Evolutionary conservation across 2,329 filamentous ascomycete species (phyloP), one percentile per base, ranked within the genome.

Genomic region (Apiospora koreana): DNA sequence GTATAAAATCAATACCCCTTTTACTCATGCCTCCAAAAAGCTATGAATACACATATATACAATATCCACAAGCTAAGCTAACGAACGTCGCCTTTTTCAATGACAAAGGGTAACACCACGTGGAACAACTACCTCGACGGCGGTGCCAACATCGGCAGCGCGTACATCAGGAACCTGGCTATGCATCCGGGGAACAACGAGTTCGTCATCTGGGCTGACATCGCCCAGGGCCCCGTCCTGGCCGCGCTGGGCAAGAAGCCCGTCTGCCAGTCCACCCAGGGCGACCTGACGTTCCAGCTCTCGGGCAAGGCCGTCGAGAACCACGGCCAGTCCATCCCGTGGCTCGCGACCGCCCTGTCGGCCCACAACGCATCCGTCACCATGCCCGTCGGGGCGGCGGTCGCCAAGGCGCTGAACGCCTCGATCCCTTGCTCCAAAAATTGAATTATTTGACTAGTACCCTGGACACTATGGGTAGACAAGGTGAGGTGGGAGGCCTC

Each of bases 181-280:
- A 85, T 93, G 65, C 77, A 75, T 43, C 91, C 90, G 2, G 91
- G 91, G 70, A 77, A 82, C 75, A 92, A 92, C 80, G 80, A 79
- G 21, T 85, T 87, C 74, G 77, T 82, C 64, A 85, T 92, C 78
- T 85, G 84, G 70, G 86, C 88, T 73, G 84, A 78, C 71, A 84
- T 91, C 74, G 76, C 87, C 68, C 85, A 91, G 75, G 72, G 77
- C 7, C 74, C 81, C 6, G 81, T 92, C 66, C 76, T 92, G 38
- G 74, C 78, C 2, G 80, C 83, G 18, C 79, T 87, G 41, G 74
- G 74, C 43, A 25, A 78, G 70, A 74, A 80, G 71, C 83, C 84
- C 3, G 86, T 85, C 76, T 92, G 90, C 81, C 81, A 85, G 69
- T 72, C 72, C 9, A 28, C 65, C 43, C 82, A 83, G 68, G 86